Evolutionary conservation across 495 filamentous ascomycete genomes (phyloP), one percentile per base, ranked within the genome.

Genomic region (Bryoglossum gracile): DNA sequence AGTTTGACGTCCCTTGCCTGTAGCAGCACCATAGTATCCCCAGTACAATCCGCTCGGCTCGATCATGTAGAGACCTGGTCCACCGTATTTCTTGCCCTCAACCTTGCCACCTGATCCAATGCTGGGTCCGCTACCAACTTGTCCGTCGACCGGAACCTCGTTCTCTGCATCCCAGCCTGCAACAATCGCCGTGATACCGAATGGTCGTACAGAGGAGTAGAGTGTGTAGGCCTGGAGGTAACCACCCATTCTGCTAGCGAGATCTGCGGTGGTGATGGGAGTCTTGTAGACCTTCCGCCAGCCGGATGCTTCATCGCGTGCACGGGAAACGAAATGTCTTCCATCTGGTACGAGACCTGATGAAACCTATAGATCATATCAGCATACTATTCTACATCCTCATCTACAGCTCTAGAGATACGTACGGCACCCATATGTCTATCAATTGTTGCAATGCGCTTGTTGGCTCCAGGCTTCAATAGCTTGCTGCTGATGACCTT

Each of bases 21-120:
- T 95, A 23, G 92, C 92, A 39, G 92, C 92, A 56, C 92, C 92
- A 65, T 95, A 95, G 70, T 98, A 98, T 9, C 92, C 92, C 92
- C 92, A 98, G 70, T 94, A 95, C 46, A 90, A 67, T 45, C 92
- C 92, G 62, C 88, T 95, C 39, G 92, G 92, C 71, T 98, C 92
- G 60, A 97, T 87, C 92, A 98, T 98, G 75, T 95, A 97, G 44
- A 98, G 76, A 35, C 77, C 87, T 25, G 92, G 92, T 1, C 90
- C 92, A 59, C 91, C 92, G 58, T 84, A 78, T 64, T 83, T 84
- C 52, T 78, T 77, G 50, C 78, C 84, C 40, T 80, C 66, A 17
- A 78, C 74, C 70, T 88, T 91, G 50, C 89, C 89, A 48, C 89
- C 89, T 18, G 85, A 75, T 54, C 89, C 89, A 30, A 76, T 74